Percentiles rank a stretch among this genome's conserved stretches.
Conservation (phyloP, 805 yeast species). For the Cyberlindnera mycetangii region DNA sequence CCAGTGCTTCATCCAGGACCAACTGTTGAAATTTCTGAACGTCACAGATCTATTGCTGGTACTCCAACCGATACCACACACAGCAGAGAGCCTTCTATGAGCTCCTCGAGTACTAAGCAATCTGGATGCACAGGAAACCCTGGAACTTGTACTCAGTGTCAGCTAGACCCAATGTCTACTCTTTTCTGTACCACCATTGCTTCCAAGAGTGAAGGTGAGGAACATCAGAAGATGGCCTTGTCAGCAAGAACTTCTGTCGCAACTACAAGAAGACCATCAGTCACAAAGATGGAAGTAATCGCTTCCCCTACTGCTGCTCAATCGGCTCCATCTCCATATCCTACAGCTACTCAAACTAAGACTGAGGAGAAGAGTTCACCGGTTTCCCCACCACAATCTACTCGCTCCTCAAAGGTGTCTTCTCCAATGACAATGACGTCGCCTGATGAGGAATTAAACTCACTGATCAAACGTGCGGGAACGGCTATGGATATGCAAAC, state of each 20-base stretch:
- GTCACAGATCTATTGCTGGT: slow-evolving; percentile 30
- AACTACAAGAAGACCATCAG: slow-evolving; percentile 7
- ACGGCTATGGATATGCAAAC: slow-evolving; percentile 11
- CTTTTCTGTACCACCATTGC: slow-evolving; percentile 87
- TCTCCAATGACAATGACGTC: slow-evolving; percentile 22
- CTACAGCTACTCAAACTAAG: not conserved
- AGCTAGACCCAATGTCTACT: slow-evolving; percentile 82
- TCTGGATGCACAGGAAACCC: slow-evolving; percentile 81
- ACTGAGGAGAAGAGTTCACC: slow-evolving; percentile 24
- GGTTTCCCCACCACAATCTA: slow-evolving; percentile 28
- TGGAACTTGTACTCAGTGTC: slow-evolving; percentile 83
- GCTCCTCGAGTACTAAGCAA: slow-evolving; percentile 6
- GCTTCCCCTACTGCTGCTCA: not conserved
- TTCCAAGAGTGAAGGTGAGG: slow-evolving; percentile 33
- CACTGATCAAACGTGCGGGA: slow-evolving; percentile 16
- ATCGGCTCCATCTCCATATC: not conserved
- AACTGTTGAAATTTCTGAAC: slow-evolving; percentile 44
- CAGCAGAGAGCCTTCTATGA: slow-evolving; percentile 2
- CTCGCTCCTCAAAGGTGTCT: slow-evolving; percentile 27
- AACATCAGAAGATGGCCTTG: slow-evolving; percentile 9
- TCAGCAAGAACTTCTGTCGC: slow-evolving; percentile 6
- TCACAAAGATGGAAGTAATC: not conserved
- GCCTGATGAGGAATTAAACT: slow-evolving; percentile 27
- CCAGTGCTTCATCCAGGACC: slow-evolving; percentile 69
- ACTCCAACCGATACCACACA: slow-evolving; percentile 16